Evolutionary conservation across 1,284 basidiomycete genomes (phyloP).

Genomic region (Neonothopanus nambi): DNA sequence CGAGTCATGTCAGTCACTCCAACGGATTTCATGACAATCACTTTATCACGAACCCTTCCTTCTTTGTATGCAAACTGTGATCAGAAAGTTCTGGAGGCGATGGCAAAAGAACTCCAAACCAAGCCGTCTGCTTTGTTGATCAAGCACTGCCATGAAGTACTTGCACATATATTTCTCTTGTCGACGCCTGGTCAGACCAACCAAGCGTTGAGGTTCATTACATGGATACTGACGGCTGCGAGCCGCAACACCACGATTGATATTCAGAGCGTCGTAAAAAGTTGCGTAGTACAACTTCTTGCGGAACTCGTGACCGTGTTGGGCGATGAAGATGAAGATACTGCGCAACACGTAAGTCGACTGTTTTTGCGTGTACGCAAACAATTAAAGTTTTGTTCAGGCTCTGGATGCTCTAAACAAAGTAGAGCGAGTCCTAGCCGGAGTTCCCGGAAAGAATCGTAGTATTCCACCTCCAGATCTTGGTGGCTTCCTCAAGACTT

Average conservation of each 20-base stretch:
- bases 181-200: conserved; percentile 52
- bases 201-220: conserved; percentile 63
- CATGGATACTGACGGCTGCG: conserved; percentile 47
- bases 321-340: conserved; percentile 61
- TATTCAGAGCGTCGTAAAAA: conserved; percentile 57
- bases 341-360: conserved; percentile 43
- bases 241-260: conserved; percentile 43
- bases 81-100: conserved; percentile 44
- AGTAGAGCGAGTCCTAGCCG: conserved; percentile 45
- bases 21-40: conserved; percentile 68
- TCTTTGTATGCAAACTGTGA: conserved; percentile 68
- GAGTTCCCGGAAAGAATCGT: background rate
- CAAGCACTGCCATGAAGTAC: conserved; percentile 61
- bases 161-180: conserved; percentile 73
- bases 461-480: conserved; percentile 35
- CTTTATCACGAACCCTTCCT: conserved; percentile 69
- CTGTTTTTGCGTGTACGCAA: background rate
- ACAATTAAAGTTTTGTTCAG: conserved; percentile 31
- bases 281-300: conserved; percentile 67
- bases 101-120: conserved; percentile 44
- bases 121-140: conserved; percentile 60
- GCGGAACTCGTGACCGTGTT: conserved; percentile 75
- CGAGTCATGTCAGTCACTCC: conserved; percentile 57
- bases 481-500: conserved; percentile 62
- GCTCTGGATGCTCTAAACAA: conserved; percentile 65